A percentile compares a stretch with the other conserved stretches of the same genome.
Conservation (phyloP, 495 filamentous ascomycete species). For the Tuber indicum region DNA sequence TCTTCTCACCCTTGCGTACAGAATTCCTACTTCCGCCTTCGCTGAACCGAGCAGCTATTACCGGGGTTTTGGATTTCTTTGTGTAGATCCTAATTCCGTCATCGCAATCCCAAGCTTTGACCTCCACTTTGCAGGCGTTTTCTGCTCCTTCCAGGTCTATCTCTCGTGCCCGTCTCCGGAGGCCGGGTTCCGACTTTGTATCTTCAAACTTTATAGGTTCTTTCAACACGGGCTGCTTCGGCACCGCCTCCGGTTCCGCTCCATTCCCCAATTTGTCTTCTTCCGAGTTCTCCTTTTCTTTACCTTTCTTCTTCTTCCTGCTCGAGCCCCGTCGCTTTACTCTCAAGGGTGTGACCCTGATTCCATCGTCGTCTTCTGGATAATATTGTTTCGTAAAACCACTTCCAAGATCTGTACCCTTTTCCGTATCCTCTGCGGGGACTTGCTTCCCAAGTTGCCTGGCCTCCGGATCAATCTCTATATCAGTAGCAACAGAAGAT, state of each 20-base stretch:
- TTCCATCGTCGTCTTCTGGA: constrained; percentile 39
- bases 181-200: constrained; percentile 1
- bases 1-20: constrained; percentile 38
- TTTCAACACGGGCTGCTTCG: not conserved
- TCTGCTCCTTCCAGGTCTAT: constrained; percentile 19
- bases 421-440: constrained; percentile 18
- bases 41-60: constrained; percentile 23
- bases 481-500: constrained; percentile 27
- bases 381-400: not conserved
- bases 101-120: constrained; percentile 38
- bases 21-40: constrained; percentile 30
- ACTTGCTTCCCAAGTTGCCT: constrained; percentile 4
- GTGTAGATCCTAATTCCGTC: constrained; percentile 41
- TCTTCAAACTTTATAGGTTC: constrained; percentile 2
- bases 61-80: constrained; percentile 32
- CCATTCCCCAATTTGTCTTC: constrained; percentile 25
- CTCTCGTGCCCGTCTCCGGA: constrained; percentile 1
- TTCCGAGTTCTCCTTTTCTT: constrained; percentile 20
- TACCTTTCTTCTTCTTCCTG: constrained; percentile 34
- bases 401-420: constrained; percentile 8
- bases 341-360: constrained; percentile 36
- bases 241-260: constrained; percentile 30
- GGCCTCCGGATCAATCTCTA: constrained; percentile 18
- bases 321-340: constrained; percentile 35
- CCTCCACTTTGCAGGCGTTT: constrained; percentile 26